These are phyloP conservation scores for Trebouxia sp. DNA, from an alignment of 139 green algal genomes.

Conservation along the genomic window DNA sequence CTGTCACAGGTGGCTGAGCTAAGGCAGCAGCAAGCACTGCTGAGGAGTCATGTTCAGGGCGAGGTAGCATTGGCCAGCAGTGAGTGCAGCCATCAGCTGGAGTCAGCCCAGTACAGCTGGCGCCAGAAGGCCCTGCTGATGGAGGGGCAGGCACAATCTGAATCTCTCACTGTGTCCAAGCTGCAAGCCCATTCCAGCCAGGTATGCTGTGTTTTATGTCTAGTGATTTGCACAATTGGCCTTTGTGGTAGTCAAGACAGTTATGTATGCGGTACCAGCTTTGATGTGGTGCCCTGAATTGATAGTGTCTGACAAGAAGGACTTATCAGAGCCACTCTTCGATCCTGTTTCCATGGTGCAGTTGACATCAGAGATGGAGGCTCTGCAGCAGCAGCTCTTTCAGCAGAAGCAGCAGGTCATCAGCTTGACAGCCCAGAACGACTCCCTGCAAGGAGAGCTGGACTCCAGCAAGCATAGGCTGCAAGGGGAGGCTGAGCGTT, in stretches of 20 bases:
- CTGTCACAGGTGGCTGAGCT: conserved; percentile 11
- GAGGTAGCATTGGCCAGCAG: neutral
- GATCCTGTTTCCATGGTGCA: neutral
- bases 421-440: neutral
- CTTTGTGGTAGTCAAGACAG: too few species aligned
- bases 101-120: conserved; percentile 19
- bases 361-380: conserved; percentile 12
- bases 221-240: too few species aligned
- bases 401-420: conserved; percentile 3
- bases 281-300: too few species aligned
- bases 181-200: conserved; percentile 17
- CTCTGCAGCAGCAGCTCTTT: conserved; percentile 12
- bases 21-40: conserved; percentile 26
- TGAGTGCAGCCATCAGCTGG: conserved; percentile 21
- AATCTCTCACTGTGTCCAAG: conserved; percentile 3
- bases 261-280: too few species aligned
- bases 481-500: neutral
- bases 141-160: neutral
- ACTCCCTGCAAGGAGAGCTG: neutral
- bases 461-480: neutral
- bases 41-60: conserved; percentile 12
- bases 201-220: too few species aligned
- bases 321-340: too few species aligned
- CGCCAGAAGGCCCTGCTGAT: conserved; percentile 19
- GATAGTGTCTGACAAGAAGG: too few species aligned